phyloP scores from a whole-genome alignment of 768 basidiomycete genomes.

The Boletales sp. region DNA sequence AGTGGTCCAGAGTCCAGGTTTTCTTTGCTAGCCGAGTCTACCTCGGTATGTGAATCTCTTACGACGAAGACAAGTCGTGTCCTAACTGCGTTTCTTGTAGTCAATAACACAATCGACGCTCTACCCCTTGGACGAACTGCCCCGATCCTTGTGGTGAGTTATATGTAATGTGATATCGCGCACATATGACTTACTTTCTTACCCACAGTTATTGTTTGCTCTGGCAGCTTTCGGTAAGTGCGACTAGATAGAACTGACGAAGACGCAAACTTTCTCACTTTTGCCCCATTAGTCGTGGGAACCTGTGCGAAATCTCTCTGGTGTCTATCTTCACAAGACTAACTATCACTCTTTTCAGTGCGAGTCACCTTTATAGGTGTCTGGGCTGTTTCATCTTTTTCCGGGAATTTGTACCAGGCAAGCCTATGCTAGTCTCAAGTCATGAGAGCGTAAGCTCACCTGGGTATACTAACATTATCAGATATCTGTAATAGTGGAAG shows the following conservation, averaged over 20 bases:
- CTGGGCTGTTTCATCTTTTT: conserved; percentile 2
- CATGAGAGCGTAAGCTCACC: neutral
- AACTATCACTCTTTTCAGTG: conserved; percentile 2
- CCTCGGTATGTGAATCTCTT: conserved; percentile 2
- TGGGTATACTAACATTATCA: neutral
- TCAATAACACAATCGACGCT: neutral
- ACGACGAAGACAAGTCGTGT: neutral
- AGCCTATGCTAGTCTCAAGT: conserved; percentile 1
- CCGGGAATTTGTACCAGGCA: conserved; percentile 7
- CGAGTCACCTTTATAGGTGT: conserved; percentile 11
- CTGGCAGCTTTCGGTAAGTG: conserved; percentile 10
- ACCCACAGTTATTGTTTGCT: conserved; percentile 8
- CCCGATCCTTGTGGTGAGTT: conserved; percentile 10
- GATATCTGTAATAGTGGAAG: conserved; percentile 8
- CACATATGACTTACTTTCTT: neutral
- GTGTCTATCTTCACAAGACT: neutral
- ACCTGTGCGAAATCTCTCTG: conserved; percentile 1
- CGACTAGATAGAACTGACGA: neutral
- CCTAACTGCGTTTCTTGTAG: conserved; percentile 1
- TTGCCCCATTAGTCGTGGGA: conserved; percentile 1
- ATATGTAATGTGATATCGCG: neutral
- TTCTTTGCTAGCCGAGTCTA: conserved; percentile 12
- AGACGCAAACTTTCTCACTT: neutral
- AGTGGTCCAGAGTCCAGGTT: conserved; percentile 7
- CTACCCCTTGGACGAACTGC: conserved; percentile 11